Conservation (phyloP, 176 grass and related monocot species). For the Triticum monococcum region DNA sequence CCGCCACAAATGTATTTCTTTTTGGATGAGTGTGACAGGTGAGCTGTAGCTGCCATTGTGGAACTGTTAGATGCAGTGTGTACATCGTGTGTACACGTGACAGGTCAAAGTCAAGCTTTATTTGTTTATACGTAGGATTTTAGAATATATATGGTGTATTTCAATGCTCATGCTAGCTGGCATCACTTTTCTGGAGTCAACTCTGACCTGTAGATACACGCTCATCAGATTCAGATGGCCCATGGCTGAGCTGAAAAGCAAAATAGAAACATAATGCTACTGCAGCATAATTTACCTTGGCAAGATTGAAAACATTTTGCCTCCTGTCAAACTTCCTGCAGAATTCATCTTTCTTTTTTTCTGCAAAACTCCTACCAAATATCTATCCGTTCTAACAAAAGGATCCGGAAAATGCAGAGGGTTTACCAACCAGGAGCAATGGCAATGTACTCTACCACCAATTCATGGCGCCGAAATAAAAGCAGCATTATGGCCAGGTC, state of each 20-base stretch:
- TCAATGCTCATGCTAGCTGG: constrained; percentile 23
- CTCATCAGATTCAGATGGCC: not conserved
- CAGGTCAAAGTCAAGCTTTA: constrained; percentile 14
- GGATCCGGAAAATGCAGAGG: not conserved
- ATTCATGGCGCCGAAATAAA: no score
- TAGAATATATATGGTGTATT: not conserved
- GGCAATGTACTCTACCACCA: not conserved
- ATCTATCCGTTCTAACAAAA: no score
- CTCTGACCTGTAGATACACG: not conserved
- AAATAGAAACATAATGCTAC: no score
- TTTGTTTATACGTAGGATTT: not conserved
- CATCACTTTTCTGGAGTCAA: constrained; percentile 24
- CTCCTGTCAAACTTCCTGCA: no score
- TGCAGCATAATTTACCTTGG: no score
- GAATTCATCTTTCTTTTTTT: no score
- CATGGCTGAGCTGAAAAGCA: no score
- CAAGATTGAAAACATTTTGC: no score
- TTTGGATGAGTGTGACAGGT: constrained; percentile 30
- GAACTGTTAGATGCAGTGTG: not conserved
- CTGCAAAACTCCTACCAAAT: no score
- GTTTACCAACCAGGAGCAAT: constrained; percentile 7
- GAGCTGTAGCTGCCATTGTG: constrained; percentile 34
- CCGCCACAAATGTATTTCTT: constrained; percentile 22
- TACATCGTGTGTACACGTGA: not conserved
- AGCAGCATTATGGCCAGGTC: no score